Percentiles rank a stretch among this genome's conserved stretches.
Conservation (phyloP, 768 basidiomycete species). For the Pleurotus salmoneostramineus region DNA sequence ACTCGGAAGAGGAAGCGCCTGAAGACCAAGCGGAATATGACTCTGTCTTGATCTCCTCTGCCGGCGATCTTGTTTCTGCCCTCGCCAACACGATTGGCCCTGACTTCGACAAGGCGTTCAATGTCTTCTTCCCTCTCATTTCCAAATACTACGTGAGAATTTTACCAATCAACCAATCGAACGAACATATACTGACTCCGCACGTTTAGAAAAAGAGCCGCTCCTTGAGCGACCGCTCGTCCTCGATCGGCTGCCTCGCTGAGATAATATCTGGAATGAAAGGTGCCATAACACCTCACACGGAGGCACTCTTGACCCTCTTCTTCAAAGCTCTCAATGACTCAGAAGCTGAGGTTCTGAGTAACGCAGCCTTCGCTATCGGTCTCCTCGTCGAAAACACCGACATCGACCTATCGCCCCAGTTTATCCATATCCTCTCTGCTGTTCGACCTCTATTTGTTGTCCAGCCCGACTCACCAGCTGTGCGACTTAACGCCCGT, state of each 20-base stretch:
- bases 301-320: slow-evolving; percentile 76
- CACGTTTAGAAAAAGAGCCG: slow-evolving; percentile 65
- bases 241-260: slow-evolving; percentile 89
- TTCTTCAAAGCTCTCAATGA: slow-evolving; percentile 83
- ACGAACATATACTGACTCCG: too few relatives aligned
- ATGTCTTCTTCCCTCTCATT: slow-evolving; percentile 85
- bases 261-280: slow-evolving; percentile 96
- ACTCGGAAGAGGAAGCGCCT: slow-evolving; percentile 79
- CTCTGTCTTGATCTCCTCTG: slow-evolving; percentile 90
- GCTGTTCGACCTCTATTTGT: slow-evolving; percentile 82
- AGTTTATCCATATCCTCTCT: slow-evolving; percentile 74
- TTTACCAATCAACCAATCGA: not conserved
- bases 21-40: slow-evolving; percentile 96
- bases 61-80: slow-evolving; percentile 89
- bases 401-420: slow-evolving; percentile 71
- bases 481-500: slow-evolving; percentile 74
- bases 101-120: slow-evolving; percentile 81
- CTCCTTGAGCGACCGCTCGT: slow-evolving; percentile 87
- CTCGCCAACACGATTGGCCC: slow-evolving; percentile 82
- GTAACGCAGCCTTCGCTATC: slow-evolving; percentile 92
- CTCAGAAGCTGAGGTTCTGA: slow-evolving; percentile 87
- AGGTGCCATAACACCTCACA: slow-evolving; percentile 77
- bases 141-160: slow-evolving; percentile 84
- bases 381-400: slow-evolving; percentile 91
- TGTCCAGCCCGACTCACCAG: slow-evolving; percentile 56